phyloP scores from a whole-genome alignment of 768 basidiomycete genomes.

The Amanita muscaria region DNA sequence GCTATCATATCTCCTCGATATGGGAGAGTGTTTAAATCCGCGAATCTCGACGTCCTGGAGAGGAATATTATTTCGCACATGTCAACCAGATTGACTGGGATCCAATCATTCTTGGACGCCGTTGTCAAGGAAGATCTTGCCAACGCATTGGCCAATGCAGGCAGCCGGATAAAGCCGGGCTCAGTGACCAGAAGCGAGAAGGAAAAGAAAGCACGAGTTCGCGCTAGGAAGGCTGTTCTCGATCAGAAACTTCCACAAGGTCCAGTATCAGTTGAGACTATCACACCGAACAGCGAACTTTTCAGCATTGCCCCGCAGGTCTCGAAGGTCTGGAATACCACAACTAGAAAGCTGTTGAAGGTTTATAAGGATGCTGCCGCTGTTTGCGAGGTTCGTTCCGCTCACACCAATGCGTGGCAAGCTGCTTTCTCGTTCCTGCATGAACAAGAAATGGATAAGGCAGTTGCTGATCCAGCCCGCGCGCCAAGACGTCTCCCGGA shows the following conservation, averaged over 20 bases:
- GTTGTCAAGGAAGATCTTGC: conserved; percentile 18
- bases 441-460: conserved; percentile 33
- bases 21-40: conserved; percentile 51
- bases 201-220: conserved; percentile 10
- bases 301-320: conserved; percentile 24
- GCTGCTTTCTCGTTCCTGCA: conserved; percentile 46
- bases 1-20: conserved; percentile 53
- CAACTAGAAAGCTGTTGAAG: conserved; percentile 24
- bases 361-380: conserved; percentile 32
- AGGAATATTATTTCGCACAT: conserved; percentile 48
- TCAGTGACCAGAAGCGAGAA: conserved; percentile 10
- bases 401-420: conserved; percentile 54
- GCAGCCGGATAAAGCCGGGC: conserved; percentile 5
- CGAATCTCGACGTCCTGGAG: conserved; percentile 57
- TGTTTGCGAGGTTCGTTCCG: conserved; percentile 39
- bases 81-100: conserved; percentile 31
- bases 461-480: conserved; percentile 21
- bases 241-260: neutral
- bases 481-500: conserved; percentile 35
- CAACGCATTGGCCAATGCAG: conserved; percentile 10
- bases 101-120: conserved; percentile 13
- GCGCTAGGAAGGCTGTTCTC: neutral
- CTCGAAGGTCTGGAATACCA: conserved; percentile 29
- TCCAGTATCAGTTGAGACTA: neutral
- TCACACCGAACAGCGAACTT: conserved; percentile 11